These are phyloP conservation scores for Penicillium psychrosexuale DNA, from an alignment of 2,329 filamentous ascomycete genomes.

Conservation along the genomic window DNA sequence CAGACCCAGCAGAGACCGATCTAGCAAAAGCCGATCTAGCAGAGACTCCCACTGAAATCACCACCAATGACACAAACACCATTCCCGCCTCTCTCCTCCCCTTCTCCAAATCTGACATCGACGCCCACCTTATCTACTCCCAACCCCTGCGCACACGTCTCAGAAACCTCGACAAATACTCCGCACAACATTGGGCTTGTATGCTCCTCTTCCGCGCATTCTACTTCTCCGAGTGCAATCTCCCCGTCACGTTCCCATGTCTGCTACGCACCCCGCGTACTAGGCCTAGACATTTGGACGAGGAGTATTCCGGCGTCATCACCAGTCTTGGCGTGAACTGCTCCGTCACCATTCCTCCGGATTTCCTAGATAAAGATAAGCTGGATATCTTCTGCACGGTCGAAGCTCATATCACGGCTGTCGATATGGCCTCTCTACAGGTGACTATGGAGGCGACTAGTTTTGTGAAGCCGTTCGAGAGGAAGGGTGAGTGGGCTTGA, in stretches of 20 bases:
- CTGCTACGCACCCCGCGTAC: constrained; percentile 30
- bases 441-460: constrained; percentile 36
- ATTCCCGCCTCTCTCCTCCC: constrained; percentile 41
- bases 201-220: constrained; percentile 58
- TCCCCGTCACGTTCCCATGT: constrained; percentile 50
- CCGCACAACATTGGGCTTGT: constrained; percentile 49
- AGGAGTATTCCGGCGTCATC: constrained; percentile 30
- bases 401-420: constrained; percentile 33
- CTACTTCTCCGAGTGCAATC: constrained; percentile 51
- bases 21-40: neutral
- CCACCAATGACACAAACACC: neutral
- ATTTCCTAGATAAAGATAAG: constrained; percentile 20
- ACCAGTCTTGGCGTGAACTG: constrained; percentile 33
- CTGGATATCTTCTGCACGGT: constrained; percentile 34
- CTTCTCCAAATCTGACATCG: constrained; percentile 49
- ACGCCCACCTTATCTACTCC: constrained; percentile 47
- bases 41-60: neutral
- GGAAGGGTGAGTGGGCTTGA: constrained; percentile 34
- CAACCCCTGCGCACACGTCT: constrained; percentile 43
- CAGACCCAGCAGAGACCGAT: neutral
- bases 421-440: constrained; percentile 33
- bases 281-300: constrained; percentile 22
- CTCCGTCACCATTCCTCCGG: constrained; percentile 25
- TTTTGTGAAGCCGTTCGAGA: constrained; percentile 33
- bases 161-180: constrained; percentile 38